phyloP scores from a whole-genome alignment of 148 eudicot species.

The Polygonum aviculare region DNA sequence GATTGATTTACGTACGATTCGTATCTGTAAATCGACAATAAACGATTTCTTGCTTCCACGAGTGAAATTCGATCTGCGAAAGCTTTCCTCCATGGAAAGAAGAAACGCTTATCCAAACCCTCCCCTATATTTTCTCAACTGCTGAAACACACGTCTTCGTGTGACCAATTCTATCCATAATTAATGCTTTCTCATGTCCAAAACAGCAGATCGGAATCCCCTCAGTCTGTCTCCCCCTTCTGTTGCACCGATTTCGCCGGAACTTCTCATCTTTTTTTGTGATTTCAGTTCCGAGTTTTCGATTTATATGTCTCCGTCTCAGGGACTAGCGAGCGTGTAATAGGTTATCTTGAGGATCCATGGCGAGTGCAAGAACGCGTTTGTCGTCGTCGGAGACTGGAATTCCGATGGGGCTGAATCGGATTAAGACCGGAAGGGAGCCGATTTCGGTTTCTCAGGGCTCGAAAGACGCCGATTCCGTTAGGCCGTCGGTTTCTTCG shows the following conservation, averaged over 20 bases:
- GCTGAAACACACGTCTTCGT: not conserved
- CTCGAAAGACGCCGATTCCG: conserved; percentile 1
- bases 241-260: not conserved
- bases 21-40: not conserved
- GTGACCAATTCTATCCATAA: conserved; percentile 7
- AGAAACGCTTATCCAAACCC: not conserved
- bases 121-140: conserved; percentile 7
- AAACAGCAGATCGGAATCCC: not conserved
- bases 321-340: not conserved
- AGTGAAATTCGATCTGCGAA: not conserved
- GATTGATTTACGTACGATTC: not conserved
- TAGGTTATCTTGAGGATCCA: not conserved
- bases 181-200: not conserved
- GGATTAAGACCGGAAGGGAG: conserved; percentile 46
- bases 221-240: not conserved
- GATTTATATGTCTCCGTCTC: not conserved
- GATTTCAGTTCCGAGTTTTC: not conserved
- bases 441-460: conserved; percentile 1
- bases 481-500: conserved; percentile 11
- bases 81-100: not conserved
- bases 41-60: conserved; percentile 4
- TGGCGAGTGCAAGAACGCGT: conserved; percentile 1
- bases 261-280: not conserved
- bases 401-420: conserved; percentile 30
- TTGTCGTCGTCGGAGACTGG: conserved; percentile 9